Evolutionary conservation across 108 stramenopile genomes (phyloP).

Genomic region (Cyclotella sp.): DNA sequence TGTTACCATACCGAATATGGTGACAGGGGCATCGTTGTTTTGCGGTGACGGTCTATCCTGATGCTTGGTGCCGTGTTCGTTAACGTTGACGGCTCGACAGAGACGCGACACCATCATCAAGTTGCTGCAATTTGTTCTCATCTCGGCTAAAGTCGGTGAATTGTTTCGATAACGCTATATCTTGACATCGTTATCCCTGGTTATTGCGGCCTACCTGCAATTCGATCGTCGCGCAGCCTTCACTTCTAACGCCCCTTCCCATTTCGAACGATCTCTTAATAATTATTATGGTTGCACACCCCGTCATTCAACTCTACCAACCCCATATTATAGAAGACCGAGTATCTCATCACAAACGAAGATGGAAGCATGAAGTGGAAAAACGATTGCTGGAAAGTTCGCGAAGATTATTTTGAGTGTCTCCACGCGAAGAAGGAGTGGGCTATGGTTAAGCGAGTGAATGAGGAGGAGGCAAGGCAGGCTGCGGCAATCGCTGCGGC

Average conservation of each 20-base stretch:
- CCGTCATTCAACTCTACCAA: background rate
- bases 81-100: no score
- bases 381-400: conserved; percentile 55
- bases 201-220: no score
- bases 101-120: background rate
- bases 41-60: background rate
- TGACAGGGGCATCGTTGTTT: no score
- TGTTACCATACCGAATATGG: no score
- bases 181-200: background rate
- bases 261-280: conserved; percentile 1
- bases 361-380: conserved; percentile 45
- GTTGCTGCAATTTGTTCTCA: no score
- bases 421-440: conserved; percentile 86
- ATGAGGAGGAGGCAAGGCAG: conserved; percentile 64
- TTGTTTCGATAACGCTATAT: background rate
- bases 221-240: background rate
- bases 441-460: conserved; percentile 60
- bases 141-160: background rate
- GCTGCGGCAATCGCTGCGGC: conserved; percentile 25
- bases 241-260: background rate
- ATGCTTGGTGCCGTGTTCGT: background rate
- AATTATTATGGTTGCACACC: background rate
- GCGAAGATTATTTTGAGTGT: conserved; percentile 91
- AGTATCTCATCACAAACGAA: conserved; percentile 27
- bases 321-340: conserved; percentile 28